A percentile compares a stretch with the other conserved stretches of the same genome.
phyloP scores from a whole-genome alignment of 805 yeast species.

The Maudiozyma saulgeensis region DNA sequence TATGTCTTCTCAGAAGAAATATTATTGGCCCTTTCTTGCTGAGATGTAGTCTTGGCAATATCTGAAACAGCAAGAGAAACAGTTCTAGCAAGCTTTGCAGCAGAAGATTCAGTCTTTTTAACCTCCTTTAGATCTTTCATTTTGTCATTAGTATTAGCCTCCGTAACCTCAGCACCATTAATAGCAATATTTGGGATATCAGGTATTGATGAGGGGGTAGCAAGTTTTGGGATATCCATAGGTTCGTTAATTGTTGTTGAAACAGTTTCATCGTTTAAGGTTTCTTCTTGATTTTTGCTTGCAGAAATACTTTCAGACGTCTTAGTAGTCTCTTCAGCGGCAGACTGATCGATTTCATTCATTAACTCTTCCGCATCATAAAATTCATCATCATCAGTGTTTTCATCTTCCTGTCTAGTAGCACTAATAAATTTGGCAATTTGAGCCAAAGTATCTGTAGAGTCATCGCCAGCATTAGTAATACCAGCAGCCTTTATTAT shows the following conservation, averaged over 20 bases:
- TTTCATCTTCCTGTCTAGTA: conserved; percentile 18
- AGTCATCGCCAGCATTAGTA: background rate
- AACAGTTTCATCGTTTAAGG: background rate
- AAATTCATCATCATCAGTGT: conserved; percentile 45
- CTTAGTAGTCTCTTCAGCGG: background rate
- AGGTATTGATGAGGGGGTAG: background rate
- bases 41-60: conserved; percentile 13
- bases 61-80: background rate
- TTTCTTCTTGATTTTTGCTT: background rate
- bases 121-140: background rate
- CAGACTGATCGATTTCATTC: conserved; percentile 7
- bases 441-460: conserved; percentile 16
- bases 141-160: background rate
- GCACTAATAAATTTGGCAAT: conserved; percentile 22
- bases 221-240: background rate
- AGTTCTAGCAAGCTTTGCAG: background rate
- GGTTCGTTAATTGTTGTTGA: background rate
- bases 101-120: background rate
- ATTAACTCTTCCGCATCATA: conserved; percentile 61
- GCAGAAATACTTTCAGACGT: background rate
- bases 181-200: background rate
- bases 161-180: background rate
- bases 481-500: background rate
- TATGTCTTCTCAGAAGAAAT: conserved; percentile 39
- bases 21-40: conserved; percentile 18